Percentiles rank a stretch among this genome's conserved stretches.
phyloP scores from a whole-genome alignment of 768 basidiomycete species.

The Mycena venus region DNA sequence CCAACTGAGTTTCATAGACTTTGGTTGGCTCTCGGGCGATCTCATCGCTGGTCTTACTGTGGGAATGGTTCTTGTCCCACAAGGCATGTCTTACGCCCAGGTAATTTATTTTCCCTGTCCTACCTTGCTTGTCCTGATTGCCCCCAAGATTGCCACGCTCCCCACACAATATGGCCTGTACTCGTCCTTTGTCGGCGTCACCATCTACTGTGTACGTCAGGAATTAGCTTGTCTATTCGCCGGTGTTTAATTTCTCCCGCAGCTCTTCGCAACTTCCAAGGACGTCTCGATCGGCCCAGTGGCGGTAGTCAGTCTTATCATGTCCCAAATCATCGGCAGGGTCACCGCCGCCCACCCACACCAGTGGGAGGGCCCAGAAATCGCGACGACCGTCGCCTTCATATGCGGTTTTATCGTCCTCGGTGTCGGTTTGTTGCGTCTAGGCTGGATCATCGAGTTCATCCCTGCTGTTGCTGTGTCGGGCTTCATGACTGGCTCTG shows the following conservation, averaged over 20 bases:
- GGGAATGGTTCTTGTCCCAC: constrained; percentile 95
- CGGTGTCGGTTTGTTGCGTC: constrained; percentile 86
- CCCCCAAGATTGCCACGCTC: constrained; percentile 81
- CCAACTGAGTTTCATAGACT: constrained; percentile 55
- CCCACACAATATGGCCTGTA: constrained; percentile 92
- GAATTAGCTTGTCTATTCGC: not conserved
- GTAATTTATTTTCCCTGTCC: constrained; percentile 49
- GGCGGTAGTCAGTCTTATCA: constrained; percentile 96
- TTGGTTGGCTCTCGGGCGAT: constrained; percentile 89
- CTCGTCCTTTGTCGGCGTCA: constrained; percentile 90
- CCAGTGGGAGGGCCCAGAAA: constrained; percentile 76
- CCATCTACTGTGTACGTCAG: constrained; percentile 83
- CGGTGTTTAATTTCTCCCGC: constrained; percentile 7
- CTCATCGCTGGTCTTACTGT: constrained; percentile 93
- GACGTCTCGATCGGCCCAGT: constrained; percentile 99
- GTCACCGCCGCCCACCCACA: constrained; percentile 68
- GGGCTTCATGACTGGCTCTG: constrained; percentile 98
- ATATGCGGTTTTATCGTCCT: constrained; percentile 93
- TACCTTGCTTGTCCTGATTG: not conserved
- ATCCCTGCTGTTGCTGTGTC: constrained; percentile 89
- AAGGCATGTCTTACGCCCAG: constrained; percentile 91
- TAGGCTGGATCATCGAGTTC: constrained; percentile 97
- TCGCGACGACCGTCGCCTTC: constrained; percentile 89
- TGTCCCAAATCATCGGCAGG: constrained; percentile 81
- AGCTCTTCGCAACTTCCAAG: constrained; percentile 97